Conservation (phyloP, 805 yeast species). For the Cyberlindnera sargentensis region DNA sequence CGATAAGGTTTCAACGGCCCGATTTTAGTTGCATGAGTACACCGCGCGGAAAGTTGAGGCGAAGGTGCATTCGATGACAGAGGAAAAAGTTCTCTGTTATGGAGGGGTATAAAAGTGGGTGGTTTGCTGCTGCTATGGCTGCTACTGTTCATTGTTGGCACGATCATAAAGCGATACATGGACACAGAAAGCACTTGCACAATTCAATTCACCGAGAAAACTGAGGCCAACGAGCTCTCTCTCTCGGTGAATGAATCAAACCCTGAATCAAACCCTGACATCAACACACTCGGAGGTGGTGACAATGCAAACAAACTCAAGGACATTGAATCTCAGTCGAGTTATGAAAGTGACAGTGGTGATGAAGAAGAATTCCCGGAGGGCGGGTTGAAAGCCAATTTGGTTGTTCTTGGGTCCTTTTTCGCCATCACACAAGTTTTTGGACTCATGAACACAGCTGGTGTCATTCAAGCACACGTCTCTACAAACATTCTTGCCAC, state of each 20-base stretch:
- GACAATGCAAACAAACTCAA: neutral
- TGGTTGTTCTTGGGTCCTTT: constrained; percentile 35
- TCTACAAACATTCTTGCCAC: constrained; percentile 41
- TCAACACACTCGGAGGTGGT: too few species aligned
- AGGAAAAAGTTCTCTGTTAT: too few species aligned
- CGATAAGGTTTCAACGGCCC: neutral
- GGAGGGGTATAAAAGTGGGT: too few species aligned
- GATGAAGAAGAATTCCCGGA: constrained; percentile 37
- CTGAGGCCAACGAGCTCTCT: too few species aligned
- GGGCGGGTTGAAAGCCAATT: constrained; percentile 36
- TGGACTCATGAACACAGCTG: constrained; percentile 61
- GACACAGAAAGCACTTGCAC: too few species aligned
- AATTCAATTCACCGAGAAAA: too few species aligned
- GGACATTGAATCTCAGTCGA: neutral
- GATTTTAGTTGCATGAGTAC: neutral
- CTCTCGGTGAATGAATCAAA: too few species aligned
- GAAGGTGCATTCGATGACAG: neutral
- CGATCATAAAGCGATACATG: too few species aligned
- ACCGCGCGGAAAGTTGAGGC: neutral
- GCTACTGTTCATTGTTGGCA: too few species aligned
- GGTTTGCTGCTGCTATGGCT: too few species aligned
- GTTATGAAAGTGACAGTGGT: neutral
- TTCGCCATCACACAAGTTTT: constrained; percentile 45
- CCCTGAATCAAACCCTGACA: too few species aligned
- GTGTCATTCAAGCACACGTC: constrained; percentile 62